A percentile compares a stretch with the other conserved stretches of the same genome.
Evolutionary conservation across 768 basidiomycete genomes (phyloP).

Genomic region (Termitomyces sp.): DNA sequence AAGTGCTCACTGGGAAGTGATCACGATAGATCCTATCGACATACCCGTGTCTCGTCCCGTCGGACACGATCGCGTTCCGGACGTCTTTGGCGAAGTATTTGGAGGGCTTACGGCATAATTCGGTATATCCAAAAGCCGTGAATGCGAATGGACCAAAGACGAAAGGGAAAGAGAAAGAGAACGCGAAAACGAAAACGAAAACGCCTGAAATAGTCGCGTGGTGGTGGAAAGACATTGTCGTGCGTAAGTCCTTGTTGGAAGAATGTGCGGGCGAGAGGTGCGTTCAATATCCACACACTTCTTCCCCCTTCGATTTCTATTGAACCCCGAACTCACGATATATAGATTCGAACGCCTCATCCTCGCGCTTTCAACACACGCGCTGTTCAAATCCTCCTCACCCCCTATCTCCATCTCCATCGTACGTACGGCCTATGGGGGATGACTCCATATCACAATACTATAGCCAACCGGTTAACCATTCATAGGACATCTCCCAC

Average conservation of each 20-base stretch:
- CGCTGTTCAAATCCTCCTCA: constrained; percentile 34
- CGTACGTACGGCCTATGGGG: too few species aligned
- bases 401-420: constrained; percentile 4
- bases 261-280: constrained; percentile 52
- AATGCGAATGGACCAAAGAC: constrained; percentile 18
- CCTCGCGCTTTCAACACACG: constrained; percentile 50
- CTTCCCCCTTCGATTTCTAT: background rate
- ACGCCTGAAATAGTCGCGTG: constrained; percentile 20
- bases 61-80: constrained; percentile 48
- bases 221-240: constrained; percentile 60
- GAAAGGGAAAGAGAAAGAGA: constrained; percentile 4
- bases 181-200: background rate
- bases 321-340: background rate
- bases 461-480: too few species aligned
- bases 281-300: constrained; percentile 4
- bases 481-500: too few species aligned
- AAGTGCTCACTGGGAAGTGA: background rate
- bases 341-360: constrained; percentile 49
- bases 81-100: constrained; percentile 49
- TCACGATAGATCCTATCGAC: constrained; percentile 48
- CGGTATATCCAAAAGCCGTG: constrained; percentile 32
- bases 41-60: constrained; percentile 52
- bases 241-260: constrained; percentile 52
- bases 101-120: constrained; percentile 39
- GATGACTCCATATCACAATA: too few species aligned